Conservation (phyloP, 1,284 basidiomycete genomes). For the Clitocybe nebularis region DNA sequence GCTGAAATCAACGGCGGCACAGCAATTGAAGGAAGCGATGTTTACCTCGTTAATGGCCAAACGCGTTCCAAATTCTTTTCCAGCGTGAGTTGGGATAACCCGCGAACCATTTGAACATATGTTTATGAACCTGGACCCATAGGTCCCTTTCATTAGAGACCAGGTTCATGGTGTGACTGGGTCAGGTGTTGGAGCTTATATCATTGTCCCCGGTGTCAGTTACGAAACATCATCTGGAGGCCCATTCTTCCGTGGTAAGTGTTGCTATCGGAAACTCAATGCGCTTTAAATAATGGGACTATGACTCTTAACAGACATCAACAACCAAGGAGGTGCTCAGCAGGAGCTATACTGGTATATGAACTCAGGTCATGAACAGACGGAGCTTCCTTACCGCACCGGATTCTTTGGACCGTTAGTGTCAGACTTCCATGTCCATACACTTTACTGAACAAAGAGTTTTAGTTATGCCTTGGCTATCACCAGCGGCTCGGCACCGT, state of each 20-base stretch:
- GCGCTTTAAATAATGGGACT: background rate
- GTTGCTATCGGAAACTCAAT: conserved; percentile 2
- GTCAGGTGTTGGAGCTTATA: conserved; percentile 33
- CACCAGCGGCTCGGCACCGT: conserved; percentile 37
- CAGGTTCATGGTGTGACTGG: conserved; percentile 40
- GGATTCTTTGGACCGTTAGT: conserved; percentile 44
- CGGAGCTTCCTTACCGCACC: conserved; percentile 34
- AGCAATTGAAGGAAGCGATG: conserved; percentile 44
- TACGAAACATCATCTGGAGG: conserved; percentile 41
- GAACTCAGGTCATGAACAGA: conserved; percentile 42
- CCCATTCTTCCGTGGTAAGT: conserved; percentile 40
- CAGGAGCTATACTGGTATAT: conserved; percentile 46
- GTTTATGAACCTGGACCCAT: background rate
- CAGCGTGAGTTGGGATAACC: conserved; percentile 26
- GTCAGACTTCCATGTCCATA: too few relatives aligned
- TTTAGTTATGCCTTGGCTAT: conserved; percentile 37
- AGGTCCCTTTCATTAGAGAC: conserved; percentile 39
- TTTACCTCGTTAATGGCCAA: conserved; percentile 39
- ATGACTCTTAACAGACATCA: conserved; percentile 35
- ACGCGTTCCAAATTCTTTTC: conserved; percentile 49
- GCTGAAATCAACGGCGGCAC: conserved; percentile 36
- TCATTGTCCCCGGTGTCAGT: conserved; percentile 36
- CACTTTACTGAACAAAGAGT: too few relatives aligned
- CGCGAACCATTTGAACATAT: background rate
- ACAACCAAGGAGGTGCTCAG: conserved; percentile 40